These are phyloP conservation scores for Annulohypoxylon nitens DNA, from an alignment of 495 filamentous ascomycete species.

Conservation along the genomic window DNA sequence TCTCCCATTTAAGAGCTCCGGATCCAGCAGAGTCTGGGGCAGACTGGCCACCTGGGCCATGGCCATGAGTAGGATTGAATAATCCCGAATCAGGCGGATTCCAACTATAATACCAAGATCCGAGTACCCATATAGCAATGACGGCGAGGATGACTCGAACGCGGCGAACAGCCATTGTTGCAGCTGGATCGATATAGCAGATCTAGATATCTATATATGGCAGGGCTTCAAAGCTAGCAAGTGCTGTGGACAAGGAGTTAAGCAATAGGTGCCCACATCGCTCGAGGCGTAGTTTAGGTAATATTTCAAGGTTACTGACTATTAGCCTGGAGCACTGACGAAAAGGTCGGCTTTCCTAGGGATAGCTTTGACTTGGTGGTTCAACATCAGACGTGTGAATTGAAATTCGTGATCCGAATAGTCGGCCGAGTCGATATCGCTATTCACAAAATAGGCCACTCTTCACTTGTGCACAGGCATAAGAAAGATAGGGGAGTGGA, in stretches of 20 bases:
- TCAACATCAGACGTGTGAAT: conserved; percentile 40
- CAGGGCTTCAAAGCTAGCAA: conserved; percentile 43
- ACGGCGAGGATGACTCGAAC: conserved; percentile 48
- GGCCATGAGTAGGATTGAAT: conserved; percentile 22
- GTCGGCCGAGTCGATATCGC: conserved; percentile 5
- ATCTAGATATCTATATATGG: conserved; percentile 16
- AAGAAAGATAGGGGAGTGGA: background rate
- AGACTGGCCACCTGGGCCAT: conserved; percentile 21
- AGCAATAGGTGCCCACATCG: conserved; percentile 35
- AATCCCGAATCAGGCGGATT: conserved; percentile 30
- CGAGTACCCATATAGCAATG: conserved; percentile 47
- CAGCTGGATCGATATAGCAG: background rate
- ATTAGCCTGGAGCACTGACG: conserved; percentile 42
- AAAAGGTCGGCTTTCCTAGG: conserved; percentile 40
- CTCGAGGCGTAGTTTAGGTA: conserved; percentile 23
- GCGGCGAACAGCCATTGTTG: conserved; percentile 49
- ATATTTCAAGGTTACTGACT: background rate
- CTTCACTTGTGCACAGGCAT: background rate
- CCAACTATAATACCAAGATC: conserved; percentile 50
- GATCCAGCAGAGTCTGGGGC: conserved; percentile 20
- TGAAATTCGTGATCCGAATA: conserved; percentile 7
- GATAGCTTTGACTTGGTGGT: conserved; percentile 34
- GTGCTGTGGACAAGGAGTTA: conserved; percentile 19
- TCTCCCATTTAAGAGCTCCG: conserved; percentile 41
- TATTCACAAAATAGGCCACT: background rate